These are phyloP conservation scores for Choiromyces venosus DNA, from an alignment of 495 filamentous ascomycete genomes.

Conservation along the genomic window DNA sequence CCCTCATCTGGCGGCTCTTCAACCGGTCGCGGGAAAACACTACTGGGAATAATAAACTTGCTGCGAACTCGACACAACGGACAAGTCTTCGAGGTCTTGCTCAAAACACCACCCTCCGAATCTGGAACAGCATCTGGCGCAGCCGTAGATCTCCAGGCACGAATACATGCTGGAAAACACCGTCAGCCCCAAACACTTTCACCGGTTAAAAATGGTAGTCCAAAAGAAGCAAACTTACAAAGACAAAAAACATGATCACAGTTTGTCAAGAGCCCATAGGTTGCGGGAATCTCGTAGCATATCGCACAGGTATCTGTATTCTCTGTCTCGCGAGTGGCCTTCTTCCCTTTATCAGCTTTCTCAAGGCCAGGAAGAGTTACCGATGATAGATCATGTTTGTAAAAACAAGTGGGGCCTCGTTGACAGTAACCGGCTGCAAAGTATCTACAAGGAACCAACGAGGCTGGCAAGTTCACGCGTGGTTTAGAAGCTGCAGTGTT, in stretches of 20 bases:
- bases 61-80: conserved; percentile 40
- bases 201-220: conserved; percentile 9
- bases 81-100: conserved; percentile 41
- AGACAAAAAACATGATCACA: conserved; percentile 43
- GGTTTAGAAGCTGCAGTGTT: background rate
- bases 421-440: conserved; percentile 36
- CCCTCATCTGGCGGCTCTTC: conserved; percentile 8
- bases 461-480: conserved; percentile 26
- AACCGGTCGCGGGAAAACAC: conserved; percentile 25
- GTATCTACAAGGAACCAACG: conserved; percentile 28
- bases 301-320: conserved; percentile 38
- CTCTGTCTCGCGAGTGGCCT: conserved; percentile 2
- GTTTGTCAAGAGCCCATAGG: conserved; percentile 39
- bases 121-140: conserved; percentile 15
- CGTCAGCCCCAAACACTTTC: background rate
- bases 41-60: conserved; percentile 41
- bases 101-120: conserved; percentile 28
- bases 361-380: conserved; percentile 30
- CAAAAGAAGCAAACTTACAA: conserved; percentile 20
- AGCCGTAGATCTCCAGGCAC: conserved; percentile 31
- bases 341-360: conserved; percentile 22
- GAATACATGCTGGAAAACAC: conserved; percentile 27
- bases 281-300: conserved; percentile 39
- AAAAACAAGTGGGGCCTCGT: conserved; percentile 34
- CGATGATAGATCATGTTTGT: conserved; percentile 27